phyloP scores from a whole-genome alignment of 495 filamentous ascomycete genomes.

The Trichocladium uniseriatum region DNA sequence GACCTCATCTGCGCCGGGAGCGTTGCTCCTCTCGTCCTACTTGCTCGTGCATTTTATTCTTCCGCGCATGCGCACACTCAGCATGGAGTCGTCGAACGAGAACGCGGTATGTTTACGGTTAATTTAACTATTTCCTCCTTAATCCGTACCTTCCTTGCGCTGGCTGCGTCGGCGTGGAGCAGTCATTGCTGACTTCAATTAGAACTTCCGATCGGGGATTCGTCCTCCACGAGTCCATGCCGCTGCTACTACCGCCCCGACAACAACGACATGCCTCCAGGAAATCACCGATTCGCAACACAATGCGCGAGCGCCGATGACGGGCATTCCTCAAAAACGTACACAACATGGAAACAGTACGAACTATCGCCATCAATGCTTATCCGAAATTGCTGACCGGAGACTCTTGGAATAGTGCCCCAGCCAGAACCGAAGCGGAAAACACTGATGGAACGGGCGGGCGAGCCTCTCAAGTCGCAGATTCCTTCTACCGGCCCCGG shows the following conservation, averaged over 20 bases:
- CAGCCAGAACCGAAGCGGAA: conserved; percentile 49
- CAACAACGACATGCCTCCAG: conserved; percentile 19
- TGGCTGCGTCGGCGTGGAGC: neutral
- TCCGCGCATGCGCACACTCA: conserved; percentile 24
- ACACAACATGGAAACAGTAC: conserved; percentile 28
- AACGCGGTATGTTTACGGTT: conserved; percentile 33
- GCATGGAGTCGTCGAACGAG: conserved; percentile 33
- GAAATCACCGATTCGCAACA: conserved; percentile 51
- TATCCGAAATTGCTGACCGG: conserved; percentile 12
- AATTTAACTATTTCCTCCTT: no score
- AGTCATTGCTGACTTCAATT: conserved; percentile 1
- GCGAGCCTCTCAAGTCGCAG: conserved; percentile 33
- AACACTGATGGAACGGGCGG: conserved; percentile 49
- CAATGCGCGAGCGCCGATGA: conserved; percentile 54
- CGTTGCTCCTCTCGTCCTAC: conserved; percentile 27
- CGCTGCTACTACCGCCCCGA: conserved; percentile 1
- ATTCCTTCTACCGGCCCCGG: conserved; percentile 9
- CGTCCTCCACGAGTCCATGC: conserved; percentile 12
- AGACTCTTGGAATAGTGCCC: conserved; percentile 19
- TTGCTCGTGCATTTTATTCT: conserved; percentile 21
- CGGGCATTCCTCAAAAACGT: conserved; percentile 43
- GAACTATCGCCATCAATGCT: conserved; percentile 2
- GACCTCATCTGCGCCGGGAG: conserved; percentile 19
- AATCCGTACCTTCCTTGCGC: no score
- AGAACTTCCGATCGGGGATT: conserved; percentile 13